phyloP scores from a whole-genome alignment of 139 green algal genomes.

The Edaphochlamys debaryana region DNA sequence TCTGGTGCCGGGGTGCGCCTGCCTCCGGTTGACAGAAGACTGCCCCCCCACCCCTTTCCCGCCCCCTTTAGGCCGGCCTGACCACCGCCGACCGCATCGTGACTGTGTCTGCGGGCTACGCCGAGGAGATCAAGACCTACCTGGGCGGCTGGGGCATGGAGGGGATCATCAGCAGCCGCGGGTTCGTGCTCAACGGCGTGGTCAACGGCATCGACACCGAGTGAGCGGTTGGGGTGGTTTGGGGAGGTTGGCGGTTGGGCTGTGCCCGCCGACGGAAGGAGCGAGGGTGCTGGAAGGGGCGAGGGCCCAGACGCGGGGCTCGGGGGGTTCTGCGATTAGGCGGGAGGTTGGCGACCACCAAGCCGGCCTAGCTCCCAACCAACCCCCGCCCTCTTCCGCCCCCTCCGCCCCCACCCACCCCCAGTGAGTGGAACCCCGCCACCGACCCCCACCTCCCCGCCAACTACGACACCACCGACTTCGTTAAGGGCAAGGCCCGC shows the following conservation, averaged over 20 bases:
- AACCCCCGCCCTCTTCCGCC: background rate
- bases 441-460: conserved; percentile 68
- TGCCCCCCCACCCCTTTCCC: too few relatives aligned
- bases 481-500: conserved; percentile 72
- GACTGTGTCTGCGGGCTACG: conserved; percentile 83
- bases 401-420: background rate
- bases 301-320: too few relatives aligned
- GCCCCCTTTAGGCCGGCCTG: conserved; percentile 87
- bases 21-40: too few relatives aligned
- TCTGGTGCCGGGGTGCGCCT: too few relatives aligned
- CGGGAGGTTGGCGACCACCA: too few relatives aligned
- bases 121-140: conserved; percentile 80
- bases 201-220: conserved; percentile 87
- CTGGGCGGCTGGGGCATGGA: conserved; percentile 79
- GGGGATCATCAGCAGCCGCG: conserved; percentile 52
- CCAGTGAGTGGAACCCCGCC: conserved; percentile 78
- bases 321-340: too few relatives aligned
- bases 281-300: background rate
- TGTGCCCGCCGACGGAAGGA: too few relatives aligned
- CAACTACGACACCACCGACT: conserved; percentile 64
- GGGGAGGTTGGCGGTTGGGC: background rate
- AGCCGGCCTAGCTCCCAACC: too few relatives aligned
- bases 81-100: conserved; percentile 81
- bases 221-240: conserved; percentile 37
- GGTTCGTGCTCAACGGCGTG: conserved; percentile 81